A percentile compares a stretch with the other conserved stretches of the same genome.
These are phyloP conservation scores for Blastobotrys elegans DNA, from an alignment of 1,139 yeast species.

Conservation along the genomic window DNA sequence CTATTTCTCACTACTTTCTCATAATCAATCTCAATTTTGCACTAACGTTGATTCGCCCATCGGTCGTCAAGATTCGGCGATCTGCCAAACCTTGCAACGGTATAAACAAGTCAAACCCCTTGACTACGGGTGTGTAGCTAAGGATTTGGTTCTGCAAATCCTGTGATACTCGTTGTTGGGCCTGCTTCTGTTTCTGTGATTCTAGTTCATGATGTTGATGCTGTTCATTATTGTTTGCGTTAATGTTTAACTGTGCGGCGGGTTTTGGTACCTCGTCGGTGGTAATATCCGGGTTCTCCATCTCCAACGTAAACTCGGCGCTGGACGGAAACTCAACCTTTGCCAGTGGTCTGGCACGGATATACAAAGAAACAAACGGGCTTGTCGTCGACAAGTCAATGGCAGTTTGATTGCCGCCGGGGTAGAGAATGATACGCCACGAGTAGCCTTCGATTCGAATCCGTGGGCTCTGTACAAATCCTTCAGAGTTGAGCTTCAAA, in stretches of 20 bases:
- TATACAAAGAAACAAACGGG: constrained; percentile 4
- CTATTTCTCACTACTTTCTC: not conserved
- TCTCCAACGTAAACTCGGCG: constrained; percentile 2
- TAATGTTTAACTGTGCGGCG: not conserved
- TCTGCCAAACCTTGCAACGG: not conserved
- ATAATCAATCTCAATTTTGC: constrained; percentile 5
- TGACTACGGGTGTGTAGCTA: constrained; percentile 3
- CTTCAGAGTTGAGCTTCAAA: not conserved
- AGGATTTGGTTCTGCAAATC: constrained; percentile 8
- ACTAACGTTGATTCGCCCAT: constrained; percentile 6
- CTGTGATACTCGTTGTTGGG: not conserved
- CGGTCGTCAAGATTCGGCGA: not conserved
- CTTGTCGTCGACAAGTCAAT: not conserved
- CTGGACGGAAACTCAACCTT: not conserved
- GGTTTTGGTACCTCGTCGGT: not conserved
- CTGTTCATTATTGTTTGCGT: not conserved
- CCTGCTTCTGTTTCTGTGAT: not conserved
- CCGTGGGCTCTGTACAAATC: not conserved
- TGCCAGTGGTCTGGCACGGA: constrained; percentile 7
- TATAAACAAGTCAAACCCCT: constrained; percentile 3
- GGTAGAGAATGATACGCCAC: constrained; percentile 8
- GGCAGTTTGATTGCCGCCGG: not conserved
- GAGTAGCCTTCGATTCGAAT: constrained; percentile 8
- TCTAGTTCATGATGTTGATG: not conserved
- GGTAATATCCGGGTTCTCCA: not conserved